Evolutionary conservation across 2,329 filamentous ascomycete species (phyloP), one percentile per base, ranked within the genome.

Genomic region (Neofusicoccum parvum): DNA sequence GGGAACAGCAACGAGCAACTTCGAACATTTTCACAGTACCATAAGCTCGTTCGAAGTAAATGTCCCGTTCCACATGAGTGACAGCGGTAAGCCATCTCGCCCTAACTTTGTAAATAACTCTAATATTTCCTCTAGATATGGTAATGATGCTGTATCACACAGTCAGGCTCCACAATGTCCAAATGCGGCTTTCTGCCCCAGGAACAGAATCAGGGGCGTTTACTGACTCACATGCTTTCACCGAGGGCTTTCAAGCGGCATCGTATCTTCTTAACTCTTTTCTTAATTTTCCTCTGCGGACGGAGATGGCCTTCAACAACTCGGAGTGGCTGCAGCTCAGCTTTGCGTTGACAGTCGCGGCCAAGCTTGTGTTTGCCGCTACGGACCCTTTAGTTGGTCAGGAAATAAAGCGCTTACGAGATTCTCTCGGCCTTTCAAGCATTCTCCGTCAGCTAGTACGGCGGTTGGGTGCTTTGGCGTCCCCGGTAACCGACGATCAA

Each of bases 281-380:
- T 43, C 63, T 79, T 5, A 73, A 72, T 50, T 69, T 80, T 1
- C 77, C 78, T 3, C 69, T 72, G 4, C 72, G 73, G 41, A 70
- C 72, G 6, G 78, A 81, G 63, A 70, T 74, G 50, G 69, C 69
- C 1, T 72, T 80, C 17, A 79, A 75, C 41, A 79, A 80, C 58
- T 70, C 76, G 1, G 73, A 79, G 66, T 80, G 79, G 78, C 71
- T 81, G 2, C 78, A 80, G 65, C 62, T 79, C 15, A 76, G 73
- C 4, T 32, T 58, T 15, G 54, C 54, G 5, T 67, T 73, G 9
- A 75, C 72, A 1, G 69, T 74, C 12, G 73, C 73, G 11, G 71
- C 72, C 5, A 74, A 75, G 45, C 73, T 75, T 23, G 68, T 71
- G 23, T 72, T 75, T 17, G 70, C 73, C n/a, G 70, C 70, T 59